phyloP scores from a whole-genome alignment of 2,329 filamentous ascomycete species.

The Diaporthe ilicicola region DNA sequence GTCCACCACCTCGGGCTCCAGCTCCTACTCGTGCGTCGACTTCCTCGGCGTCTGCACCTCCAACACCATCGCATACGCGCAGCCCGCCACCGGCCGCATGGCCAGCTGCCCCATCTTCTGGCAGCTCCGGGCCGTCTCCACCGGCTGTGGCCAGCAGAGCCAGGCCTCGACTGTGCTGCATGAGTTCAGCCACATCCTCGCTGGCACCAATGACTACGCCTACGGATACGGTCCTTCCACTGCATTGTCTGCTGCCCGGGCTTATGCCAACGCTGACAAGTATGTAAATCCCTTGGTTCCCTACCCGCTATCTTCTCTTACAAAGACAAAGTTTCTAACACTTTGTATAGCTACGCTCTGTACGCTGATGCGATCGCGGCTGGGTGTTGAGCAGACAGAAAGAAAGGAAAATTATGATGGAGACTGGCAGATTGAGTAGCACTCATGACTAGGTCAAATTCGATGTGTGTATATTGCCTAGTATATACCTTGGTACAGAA shows the following conservation, averaged over 20 bases:
- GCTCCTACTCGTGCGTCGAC: constrained; percentile 22
- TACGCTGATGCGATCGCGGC: constrained; percentile 18
- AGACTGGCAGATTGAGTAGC: too few relatives aligned
- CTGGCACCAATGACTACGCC: constrained; percentile 3
- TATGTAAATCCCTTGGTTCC: not conserved
- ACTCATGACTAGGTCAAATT: too few relatives aligned
- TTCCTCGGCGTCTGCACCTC: constrained; percentile 16
- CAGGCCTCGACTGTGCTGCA: constrained; percentile 23
- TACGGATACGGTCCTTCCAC: constrained; percentile 18
- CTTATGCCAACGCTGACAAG: constrained; percentile 19
- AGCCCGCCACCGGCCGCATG: constrained; percentile 17
- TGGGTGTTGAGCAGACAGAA: not conserved
- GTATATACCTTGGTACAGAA: too few relatives aligned
- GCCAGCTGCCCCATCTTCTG: constrained; percentile 21
- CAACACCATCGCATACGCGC: constrained; percentile 22
- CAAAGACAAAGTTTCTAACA: not conserved
- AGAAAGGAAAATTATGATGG: too few relatives aligned
- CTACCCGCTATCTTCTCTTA: fast-evolving
- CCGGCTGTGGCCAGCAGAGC: constrained; percentile 16
- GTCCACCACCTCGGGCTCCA: constrained; percentile 1
- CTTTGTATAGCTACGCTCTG: constrained; percentile 12
- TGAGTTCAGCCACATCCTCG: constrained; percentile 21
- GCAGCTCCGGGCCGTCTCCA: not conserved
- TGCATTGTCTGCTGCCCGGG: not conserved
- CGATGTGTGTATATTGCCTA: too few relatives aligned